Evolutionary conservation across 257 asterid species (phyloP), one percentile per base, ranked within the genome.

Genomic region (Phtheirospermum japonicum): DNA sequence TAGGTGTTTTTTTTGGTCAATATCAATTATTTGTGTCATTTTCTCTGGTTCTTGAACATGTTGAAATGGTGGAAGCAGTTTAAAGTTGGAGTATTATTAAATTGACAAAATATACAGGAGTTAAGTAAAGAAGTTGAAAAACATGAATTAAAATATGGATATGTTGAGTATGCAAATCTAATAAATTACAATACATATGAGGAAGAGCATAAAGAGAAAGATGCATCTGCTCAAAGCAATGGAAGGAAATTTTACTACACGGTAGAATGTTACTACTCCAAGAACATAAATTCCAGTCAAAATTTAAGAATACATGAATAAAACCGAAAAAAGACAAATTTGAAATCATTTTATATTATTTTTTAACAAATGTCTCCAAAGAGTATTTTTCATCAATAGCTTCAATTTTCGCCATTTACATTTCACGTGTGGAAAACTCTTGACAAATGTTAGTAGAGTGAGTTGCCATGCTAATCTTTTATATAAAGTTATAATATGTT

Each of bases 21-120:
- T n/a, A n/a, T n/a, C 93, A 53, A 92, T 92, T 61, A 78, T 86
- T 71, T 82, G 79, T 13, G 97, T 89, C 99, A 92, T 92, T 76
- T 88, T 92, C 75, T 75, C 83, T 59, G 99, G 99, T 66, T 85
- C 97, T 79, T 82, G 93, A 69, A 92, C 96, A 32, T 97, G 97
- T 95, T 92, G 91, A 80, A 65, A 77, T 49, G 34, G 52, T 57
- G 60, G 51, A 36, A 52, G 61, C 32, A 56, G 18, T 17, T 55
- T 52, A 32, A 65, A 67, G 19, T 37, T 37, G 28, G 48, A 52
- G 28, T 16, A 20, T 58, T 16, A 49, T 61, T 56, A 18, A 5
- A 19, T 55, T 12, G 48, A 16, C 31, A 53, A 51, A 50, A 34
- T 43, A 51, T 23, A 34, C 33, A 45, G 66, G 45, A 49, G 57